phyloP scores from a whole-genome alignment of 257 asterid genomes.

The Rehmannia glutinosa region DNA sequence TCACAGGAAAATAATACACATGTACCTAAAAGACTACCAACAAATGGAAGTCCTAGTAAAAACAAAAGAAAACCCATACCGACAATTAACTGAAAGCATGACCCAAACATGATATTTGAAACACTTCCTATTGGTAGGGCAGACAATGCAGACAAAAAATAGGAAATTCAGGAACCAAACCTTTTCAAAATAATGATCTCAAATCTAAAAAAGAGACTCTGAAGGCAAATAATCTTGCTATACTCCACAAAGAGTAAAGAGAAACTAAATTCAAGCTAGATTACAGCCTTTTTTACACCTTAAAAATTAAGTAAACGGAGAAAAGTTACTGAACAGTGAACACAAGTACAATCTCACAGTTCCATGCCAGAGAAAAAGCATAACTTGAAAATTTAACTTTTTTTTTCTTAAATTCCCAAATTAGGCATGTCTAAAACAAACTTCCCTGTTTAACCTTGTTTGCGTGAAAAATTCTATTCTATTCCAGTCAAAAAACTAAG shows the following conservation, averaged over 20 bases:
- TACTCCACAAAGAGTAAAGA: neutral
- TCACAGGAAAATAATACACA: neutral
- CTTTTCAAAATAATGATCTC: neutral
- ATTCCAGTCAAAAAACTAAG: neutral
- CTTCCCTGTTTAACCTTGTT: neutral
- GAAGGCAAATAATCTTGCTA: neutral
- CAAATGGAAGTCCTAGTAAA: neutral
- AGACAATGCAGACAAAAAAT: neutral
- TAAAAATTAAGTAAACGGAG: neutral
- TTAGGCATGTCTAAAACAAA: neutral
- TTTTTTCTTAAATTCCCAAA: neutral
- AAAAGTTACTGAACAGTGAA: neutral
- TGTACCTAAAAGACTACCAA: neutral
- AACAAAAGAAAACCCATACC: neutral
- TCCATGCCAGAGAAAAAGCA: neutral
- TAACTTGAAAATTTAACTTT: neutral
- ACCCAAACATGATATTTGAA: neutral
- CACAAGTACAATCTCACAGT: neutral
- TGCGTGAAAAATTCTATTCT: neutral
- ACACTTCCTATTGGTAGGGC: neutral
- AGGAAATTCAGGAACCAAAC: constrained; percentile 8
- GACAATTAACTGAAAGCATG: neutral
- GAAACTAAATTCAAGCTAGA: neutral
- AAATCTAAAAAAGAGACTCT: neutral
- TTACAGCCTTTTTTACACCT: neutral